Evolutionary conservation across 1,284 basidiomycete genomes (phyloP).

Genomic region (Naganishia liquefaciens): DNA sequence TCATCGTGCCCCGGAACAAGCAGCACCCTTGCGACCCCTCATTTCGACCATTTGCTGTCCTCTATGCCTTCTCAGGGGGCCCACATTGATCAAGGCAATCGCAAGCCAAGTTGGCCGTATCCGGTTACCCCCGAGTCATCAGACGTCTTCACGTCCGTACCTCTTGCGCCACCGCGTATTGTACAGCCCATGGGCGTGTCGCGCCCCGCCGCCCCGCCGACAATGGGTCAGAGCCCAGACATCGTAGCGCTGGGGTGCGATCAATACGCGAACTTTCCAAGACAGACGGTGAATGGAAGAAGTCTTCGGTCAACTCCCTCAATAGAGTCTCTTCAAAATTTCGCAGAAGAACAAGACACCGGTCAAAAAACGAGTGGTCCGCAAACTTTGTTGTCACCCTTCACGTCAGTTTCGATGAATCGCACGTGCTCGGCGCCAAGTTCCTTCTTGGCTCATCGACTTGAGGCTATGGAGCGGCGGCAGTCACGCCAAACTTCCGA

Average conservation of each 20-base stretch:
- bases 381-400: constrained; percentile 5
- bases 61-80: not conserved
- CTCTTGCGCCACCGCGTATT: constrained; percentile 6
- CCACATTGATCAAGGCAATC: not conserved
- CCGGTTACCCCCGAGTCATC: constrained; percentile 12
- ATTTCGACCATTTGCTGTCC: constrained; percentile 1
- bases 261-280: not conserved
- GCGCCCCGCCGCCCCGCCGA: not conserved
- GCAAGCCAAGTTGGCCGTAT: constrained; percentile 2
- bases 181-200: not conserved
- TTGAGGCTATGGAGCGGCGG: no score
- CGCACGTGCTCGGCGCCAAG: constrained; percentile 14
- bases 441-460: not conserved
- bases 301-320: constrained; percentile 19
- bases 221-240: constrained; percentile 14
- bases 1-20: constrained; percentile 19
- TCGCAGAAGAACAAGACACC: not conserved
- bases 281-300: not conserved
- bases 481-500: constrained; percentile 13
- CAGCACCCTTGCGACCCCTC: constrained; percentile 19
- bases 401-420: constrained; percentile 5
- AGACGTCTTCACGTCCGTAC: constrained; percentile 14
- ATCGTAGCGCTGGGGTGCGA: not conserved
- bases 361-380: not conserved
- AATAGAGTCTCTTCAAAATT: constrained; percentile 13